Conservation (phyloP, 176 grass and related monocot genomes). For the Urochloa ruziziensis region DNA sequence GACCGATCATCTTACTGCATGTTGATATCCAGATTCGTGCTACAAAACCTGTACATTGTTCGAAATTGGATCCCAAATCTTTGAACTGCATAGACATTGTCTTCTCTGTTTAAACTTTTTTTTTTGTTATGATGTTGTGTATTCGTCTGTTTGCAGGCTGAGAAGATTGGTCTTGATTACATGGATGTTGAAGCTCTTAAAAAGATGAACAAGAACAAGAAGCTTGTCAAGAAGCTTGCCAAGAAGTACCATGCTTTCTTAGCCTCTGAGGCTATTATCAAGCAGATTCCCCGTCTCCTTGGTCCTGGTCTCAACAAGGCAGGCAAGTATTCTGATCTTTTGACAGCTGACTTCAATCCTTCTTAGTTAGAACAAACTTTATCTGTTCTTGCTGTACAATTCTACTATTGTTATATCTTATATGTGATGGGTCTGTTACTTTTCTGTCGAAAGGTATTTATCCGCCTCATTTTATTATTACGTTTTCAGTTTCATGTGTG, state of each 20-base stretch:
- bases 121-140: not conserved
- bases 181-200: conserved; percentile 88
- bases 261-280: conserved; percentile 81
- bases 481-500: not conserved
- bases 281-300: conserved; percentile 88
- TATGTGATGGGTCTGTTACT: not conserved
- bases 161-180: conserved; percentile 77
- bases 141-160: conserved; percentile 45
- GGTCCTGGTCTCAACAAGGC: conserved; percentile 89
- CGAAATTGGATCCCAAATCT: not conserved
- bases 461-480: not conserved
- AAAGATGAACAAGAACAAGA: conserved; percentile 96
- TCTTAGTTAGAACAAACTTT: not conserved
- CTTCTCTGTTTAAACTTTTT: not conserved
- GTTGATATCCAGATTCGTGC: not conserved
- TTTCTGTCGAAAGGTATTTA: not conserved
- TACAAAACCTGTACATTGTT: not conserved
- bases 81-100: not conserved
- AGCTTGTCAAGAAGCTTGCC: conserved; percentile 79
- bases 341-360: not conserved
- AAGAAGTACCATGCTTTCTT: conserved; percentile 95
- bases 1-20: too few relatives aligned
- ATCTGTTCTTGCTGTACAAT: not conserved
- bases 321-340: conserved; percentile 37
- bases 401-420: not conserved